A percentile compares a stretch with the other conserved stretches of the same genome.
These are phyloP conservation scores for Exserohilum turcica DNA, from an alignment of 2,329 filamentous ascomycete genomes.

Conservation along the genomic window DNA sequence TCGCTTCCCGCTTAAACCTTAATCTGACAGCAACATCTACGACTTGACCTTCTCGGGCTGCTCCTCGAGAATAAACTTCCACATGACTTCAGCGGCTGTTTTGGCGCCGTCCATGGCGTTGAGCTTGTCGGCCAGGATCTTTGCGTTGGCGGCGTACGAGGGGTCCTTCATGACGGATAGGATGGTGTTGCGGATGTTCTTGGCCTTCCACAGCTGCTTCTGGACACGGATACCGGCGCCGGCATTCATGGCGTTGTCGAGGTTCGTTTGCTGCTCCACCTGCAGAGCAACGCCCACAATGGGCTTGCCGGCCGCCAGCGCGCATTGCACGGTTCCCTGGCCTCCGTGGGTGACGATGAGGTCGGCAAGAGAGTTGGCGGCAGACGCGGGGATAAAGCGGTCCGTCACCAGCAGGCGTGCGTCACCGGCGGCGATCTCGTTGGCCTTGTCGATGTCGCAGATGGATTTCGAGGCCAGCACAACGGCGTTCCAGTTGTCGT, in stretches of 20 bases:
- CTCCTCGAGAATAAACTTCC: slow-evolving; percentile 36
- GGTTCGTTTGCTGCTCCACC: slow-evolving; percentile 42
- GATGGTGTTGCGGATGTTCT: slow-evolving; percentile 33
- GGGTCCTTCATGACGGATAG: slow-evolving; percentile 33
- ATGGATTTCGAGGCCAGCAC: slow-evolving; percentile 40
- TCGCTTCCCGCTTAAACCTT: background rate
- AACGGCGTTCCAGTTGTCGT: slow-evolving; percentile 40
- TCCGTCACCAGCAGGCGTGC: slow-evolving; percentile 37
- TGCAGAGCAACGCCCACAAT: slow-evolving; percentile 41
- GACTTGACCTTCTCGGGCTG: slow-evolving; percentile 20
- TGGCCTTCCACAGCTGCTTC: slow-evolving; percentile 37
- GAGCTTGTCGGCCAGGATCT: slow-evolving; percentile 29
- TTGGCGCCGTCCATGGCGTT: slow-evolving; percentile 39
- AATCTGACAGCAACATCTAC: background rate
- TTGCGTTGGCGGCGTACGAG: slow-evolving; percentile 32
- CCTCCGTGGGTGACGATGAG: slow-evolving; percentile 39
- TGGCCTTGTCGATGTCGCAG: slow-evolving; percentile 36
- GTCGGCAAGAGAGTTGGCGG: slow-evolving; percentile 38
- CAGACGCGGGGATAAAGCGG: slow-evolving; percentile 37
- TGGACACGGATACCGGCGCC: slow-evolving; percentile 39
- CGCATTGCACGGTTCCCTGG: slow-evolving; percentile 42
- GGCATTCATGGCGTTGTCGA: slow-evolving; percentile 43
- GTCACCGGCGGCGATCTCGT: slow-evolving; percentile 29
- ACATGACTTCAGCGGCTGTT: slow-evolving; percentile 39
- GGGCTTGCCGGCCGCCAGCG: slow-evolving; percentile 39